Conservation (phyloP, 1,284 basidiomycete genomes). For the Coriolopsis trogii region DNA sequence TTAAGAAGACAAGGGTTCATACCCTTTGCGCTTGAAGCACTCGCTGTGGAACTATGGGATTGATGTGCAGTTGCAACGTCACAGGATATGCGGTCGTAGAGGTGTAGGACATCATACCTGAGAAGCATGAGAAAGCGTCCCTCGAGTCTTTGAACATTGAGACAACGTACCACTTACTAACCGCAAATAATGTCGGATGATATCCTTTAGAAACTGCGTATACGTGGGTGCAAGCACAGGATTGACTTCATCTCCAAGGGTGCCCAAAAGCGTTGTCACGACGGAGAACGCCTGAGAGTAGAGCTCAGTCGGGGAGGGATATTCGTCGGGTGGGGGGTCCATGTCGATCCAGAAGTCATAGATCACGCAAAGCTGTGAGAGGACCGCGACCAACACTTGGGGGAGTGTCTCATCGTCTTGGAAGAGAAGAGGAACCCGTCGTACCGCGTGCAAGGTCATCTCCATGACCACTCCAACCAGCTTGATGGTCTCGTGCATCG, state of each 20-base stretch:
- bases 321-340: slow-evolving; percentile 37
- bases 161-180: slow-evolving; percentile 17
- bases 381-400: slow-evolving; percentile 48
- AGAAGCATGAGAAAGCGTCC: neutral
- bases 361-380: slow-evolving; percentile 55
- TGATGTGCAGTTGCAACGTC: neutral
- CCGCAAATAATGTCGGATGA: slow-evolving; percentile 44
- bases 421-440: slow-evolving; percentile 54
- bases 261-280: slow-evolving; percentile 40
- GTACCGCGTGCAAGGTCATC: slow-evolving; percentile 51
- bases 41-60: neutral
- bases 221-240: slow-evolving; percentile 27
- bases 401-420: slow-evolving; percentile 45
- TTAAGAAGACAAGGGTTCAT: too few species aligned
- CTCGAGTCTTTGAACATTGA: neutral
- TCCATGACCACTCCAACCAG: slow-evolving; percentile 57
- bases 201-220: slow-evolving; percentile 46
- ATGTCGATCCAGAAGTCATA: slow-evolving; percentile 61
- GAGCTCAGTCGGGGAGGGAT: slow-evolving; percentile 43
- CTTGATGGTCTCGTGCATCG: slow-evolving; percentile 58
- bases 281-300: slow-evolving; percentile 40
- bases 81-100: neutral
- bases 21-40: neutral
- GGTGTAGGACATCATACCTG: slow-evolving; percentile 9
- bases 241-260: slow-evolving; percentile 40